Base-by-base conservation (phyloP, 192 early-diverging fungal genomes). In the Coemansia aciculifera region DNA sequence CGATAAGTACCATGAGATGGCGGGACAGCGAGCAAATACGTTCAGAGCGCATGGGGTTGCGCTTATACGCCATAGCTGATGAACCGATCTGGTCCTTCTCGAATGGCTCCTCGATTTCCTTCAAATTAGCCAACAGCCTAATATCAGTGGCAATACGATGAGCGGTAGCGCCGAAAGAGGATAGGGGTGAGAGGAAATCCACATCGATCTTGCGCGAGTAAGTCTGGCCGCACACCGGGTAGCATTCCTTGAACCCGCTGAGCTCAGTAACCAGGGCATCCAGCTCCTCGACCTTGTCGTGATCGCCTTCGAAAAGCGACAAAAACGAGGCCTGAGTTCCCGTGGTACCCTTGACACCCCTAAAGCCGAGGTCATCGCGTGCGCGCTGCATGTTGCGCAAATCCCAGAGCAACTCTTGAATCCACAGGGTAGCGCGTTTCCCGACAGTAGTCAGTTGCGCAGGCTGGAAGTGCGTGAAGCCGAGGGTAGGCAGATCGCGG, bases 41-140 rank as follows among this genome's bases (percentile, higher is more conserved):
- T 77, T 99, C 97, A 71, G 90, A 95, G 39, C 96, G 90, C 97
- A 99, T 99, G 27, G 97, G 97, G 88, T 99, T 99, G 68, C 97
- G 92, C 92, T 99, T 99, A 86, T 99, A 99, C 64, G 97, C 97
- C 97, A 99, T 99, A 64, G 97, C 97, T 29, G 93, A 95, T 31
- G 91, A 93, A 7, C 97, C 96, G 64, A 99, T 99, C 84, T 99
- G 97, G 83, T 99, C 94, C 86, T 95, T 96, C 84, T 99, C 97
- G 63, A 99, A 99, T 24, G 97, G 97, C 79, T 99, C 97, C 83
- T 99, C 97, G 46, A 99, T 87, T 73, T 99, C 97, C 88, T 99
- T 99, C 62, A 99, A 83, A 68, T 95, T 93, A 24, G 95, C 97
- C 67, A 99, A 85, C 39, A 99, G 86, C 44, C 97, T 90, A 67